A percentile compares a stretch with the other conserved stretches of the same genome.
Evolutionary conservation across 2,329 filamentous ascomycete species (phyloP).

Genomic region (Fusarium virguliforme): DNA sequence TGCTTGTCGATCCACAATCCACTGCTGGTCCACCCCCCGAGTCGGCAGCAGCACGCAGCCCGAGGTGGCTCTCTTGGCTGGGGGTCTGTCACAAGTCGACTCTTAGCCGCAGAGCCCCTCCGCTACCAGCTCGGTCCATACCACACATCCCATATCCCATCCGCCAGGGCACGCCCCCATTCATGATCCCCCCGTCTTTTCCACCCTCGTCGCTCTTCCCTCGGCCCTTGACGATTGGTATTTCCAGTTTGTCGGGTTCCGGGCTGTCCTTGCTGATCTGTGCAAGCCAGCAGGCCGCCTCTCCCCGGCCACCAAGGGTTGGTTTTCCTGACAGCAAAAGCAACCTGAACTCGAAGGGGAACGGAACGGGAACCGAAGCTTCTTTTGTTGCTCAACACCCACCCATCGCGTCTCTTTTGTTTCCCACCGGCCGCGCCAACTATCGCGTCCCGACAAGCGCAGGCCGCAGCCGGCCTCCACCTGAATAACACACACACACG

Average conservation of each 20-base stretch:
- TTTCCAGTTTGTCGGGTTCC: slow-evolving; percentile 1
- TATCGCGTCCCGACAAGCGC: slow-evolving; percentile 51
- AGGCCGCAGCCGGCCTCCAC: slow-evolving; percentile 47
- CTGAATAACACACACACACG: slow-evolving; percentile 32
- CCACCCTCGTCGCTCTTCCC: slow-evolving; percentile 16
- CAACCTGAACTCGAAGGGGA: neutral
- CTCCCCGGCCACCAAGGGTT: neutral
- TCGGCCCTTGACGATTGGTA: slow-evolving; percentile 22
- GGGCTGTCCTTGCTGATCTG: slow-evolving; percentile 10
- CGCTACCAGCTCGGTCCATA: slow-evolving; percentile 32
- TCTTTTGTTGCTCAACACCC: slow-evolving; percentile 8
- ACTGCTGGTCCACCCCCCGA: slow-evolving; percentile 44
- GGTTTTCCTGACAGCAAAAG: neutral
- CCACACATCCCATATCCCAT: slow-evolving; percentile 37
- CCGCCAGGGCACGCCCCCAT: slow-evolving; percentile 37
- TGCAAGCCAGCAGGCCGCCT: neutral
- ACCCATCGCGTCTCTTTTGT: slow-evolving; percentile 42
- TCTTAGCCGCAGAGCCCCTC: slow-evolving; percentile 48
- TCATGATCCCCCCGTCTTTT: slow-evolving; percentile 34
- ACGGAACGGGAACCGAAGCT: neutral
- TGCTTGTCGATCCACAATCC: slow-evolving; percentile 41
- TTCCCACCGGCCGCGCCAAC: slow-evolving; percentile 44
- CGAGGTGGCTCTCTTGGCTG: slow-evolving; percentile 22
- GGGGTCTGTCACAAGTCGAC: slow-evolving; percentile 42
- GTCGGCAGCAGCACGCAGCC: slow-evolving; percentile 31